Evolutionary conservation across 331 rosid genomes (phyloP), one percentile per base, ranked within the genome.

Genomic region (Rosa hybrid): DNA sequence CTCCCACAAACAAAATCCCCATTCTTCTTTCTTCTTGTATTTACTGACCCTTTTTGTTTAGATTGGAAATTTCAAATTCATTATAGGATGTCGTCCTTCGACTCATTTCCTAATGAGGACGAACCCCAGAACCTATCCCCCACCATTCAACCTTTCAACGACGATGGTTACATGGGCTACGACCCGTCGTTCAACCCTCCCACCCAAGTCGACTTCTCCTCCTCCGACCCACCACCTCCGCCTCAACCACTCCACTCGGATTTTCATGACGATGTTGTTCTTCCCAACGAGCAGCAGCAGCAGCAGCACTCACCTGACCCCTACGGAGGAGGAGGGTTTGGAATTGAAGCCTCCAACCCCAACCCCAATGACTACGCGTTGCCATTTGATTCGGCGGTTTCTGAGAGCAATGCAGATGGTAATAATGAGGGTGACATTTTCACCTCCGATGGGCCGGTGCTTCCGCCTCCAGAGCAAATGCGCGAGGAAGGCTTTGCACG

Each of bases 401-500:
- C 78, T 7, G 87, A 89, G 74, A 0, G 81, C 1, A 84, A 87
- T 25, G 85, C 48, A 8, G 57, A 21, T 38, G 73, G 30, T 46
- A 71, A 38, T 4, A 21, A 63, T 34, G 80, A 27, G 3, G 78
- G 8, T 8, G 82, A 46, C 5, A 42, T 85, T 62, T 94, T 94
- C 68, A 57, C 12, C 54, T 86, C 97, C 0, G 84, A 82, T 6
- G 93, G 88, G 0, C 98, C 98, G 5, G 8, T 91, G n/a, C 91
- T 95, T 38, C 98, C 97, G 1, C 92, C 92, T 27, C 98, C 86
- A 0, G 75, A 72, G 56, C 90, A 84, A 34, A 94, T 92, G 98
- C 88, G 79, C 13, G 98, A 94, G 89, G 98, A 94, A 86, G 89
- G 94, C 48, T 68, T 13, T 75, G 94, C 93, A 1, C 83, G 93